Base-by-base conservation (phyloP, 1,284 basidiomycete genomes). In the Rhodofomes roseus region DNA sequence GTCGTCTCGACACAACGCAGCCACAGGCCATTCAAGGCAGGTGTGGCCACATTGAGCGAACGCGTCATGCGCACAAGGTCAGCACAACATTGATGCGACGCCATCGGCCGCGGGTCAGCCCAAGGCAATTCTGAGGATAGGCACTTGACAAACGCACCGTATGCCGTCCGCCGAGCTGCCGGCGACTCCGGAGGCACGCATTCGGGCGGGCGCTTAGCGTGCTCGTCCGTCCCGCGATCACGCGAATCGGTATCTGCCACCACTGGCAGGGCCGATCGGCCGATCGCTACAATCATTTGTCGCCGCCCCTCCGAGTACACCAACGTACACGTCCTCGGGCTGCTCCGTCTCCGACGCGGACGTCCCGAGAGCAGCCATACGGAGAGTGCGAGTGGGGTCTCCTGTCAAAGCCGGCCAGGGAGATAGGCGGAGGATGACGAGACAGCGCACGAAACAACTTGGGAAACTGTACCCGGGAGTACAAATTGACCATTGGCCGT, bases 31-130 rank as follows among this genome's bases (percentile, higher is more conserved):
- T 5, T 8, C 16, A 50, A 29, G 46, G 46, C 46, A 50, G 29
- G 29, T 29, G 16, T 27, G 12, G 12, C 46, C 29, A 18, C 29
- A 25, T 29, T 50, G 25, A 29, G 46, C 46, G 14, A 31, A 6
- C 7, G 11, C 18, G 50, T 52, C 50, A 52, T 52, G 0, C 23
- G 31, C 1, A 9, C 2, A 18, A 9, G 20, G 50, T 52, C 50
- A 52, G 50, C 50, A 16, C 50, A n/a, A 31, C 50, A 52, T 52
- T 25, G 31, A 20, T 52, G 34, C 50, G 50, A 52, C 50, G 50
- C 31, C 50, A 31, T 52, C 50, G 50, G 50, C 31, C 50, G 14
- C 12, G 31, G 4, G n/a, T 6, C 9, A 27, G 9, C 20, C 8
- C 29, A n/a, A 4, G 25, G 14, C 25, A 23, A 14, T 23, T 16